Conservation (phyloP, 169 alveolate species). For the Eimeria acervulina region DNA sequence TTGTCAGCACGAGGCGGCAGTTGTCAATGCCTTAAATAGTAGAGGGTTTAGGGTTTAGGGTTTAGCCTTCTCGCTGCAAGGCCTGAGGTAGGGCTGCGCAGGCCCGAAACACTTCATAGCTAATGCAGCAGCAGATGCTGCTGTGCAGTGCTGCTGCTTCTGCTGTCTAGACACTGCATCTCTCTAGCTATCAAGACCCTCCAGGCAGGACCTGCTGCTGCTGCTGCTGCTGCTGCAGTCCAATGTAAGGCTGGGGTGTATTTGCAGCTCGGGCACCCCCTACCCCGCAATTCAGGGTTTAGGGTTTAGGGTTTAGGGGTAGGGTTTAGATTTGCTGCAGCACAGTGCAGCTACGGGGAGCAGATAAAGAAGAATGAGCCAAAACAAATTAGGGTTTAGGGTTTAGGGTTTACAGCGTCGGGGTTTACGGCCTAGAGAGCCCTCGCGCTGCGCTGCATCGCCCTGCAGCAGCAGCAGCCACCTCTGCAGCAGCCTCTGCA, state of each 20-base stretch:
- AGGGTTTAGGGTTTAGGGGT: not conserved
- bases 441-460: not conserved
- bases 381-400: not conserved
- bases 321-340: too few species aligned
- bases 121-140: not conserved
- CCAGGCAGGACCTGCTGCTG: not conserved
- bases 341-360: not conserved
- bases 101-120: not conserved
- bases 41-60: constrained; percentile 2
- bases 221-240: not conserved
- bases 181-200: not conserved
- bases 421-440: not conserved
- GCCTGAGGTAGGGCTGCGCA: too few species aligned
- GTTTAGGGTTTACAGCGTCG: not conserved
- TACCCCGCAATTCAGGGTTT: not conserved
- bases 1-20: too few species aligned
- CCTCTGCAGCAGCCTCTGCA: not conserved
- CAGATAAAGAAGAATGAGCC: not conserved
- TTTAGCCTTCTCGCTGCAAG: not conserved
- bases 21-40: too few species aligned
- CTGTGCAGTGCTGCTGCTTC: too few species aligned
- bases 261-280: not conserved
- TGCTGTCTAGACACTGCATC: not conserved
- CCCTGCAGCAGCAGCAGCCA: not conserved
- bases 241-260: too few species aligned